These are phyloP conservation scores for Pinguiococcus pyrenoidosus DNA, from an alignment of 108 stramenopile genomes.

Conservation along the genomic window DNA sequence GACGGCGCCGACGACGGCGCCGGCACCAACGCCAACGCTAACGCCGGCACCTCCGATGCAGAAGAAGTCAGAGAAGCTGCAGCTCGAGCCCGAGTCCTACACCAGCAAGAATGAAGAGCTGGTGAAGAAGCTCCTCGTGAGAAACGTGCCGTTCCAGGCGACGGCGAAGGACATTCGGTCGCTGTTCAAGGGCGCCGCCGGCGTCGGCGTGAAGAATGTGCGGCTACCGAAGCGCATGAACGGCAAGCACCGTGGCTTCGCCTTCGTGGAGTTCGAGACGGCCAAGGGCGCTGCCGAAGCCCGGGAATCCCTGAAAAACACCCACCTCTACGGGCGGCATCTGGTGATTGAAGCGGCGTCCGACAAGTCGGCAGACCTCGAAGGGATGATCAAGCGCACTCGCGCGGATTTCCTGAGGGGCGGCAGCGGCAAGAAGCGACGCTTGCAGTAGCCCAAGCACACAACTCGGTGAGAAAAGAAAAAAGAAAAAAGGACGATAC, in stretches of 20 bases:
- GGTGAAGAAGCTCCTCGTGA: constrained; percentile 75
- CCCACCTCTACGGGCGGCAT: constrained; percentile 95
- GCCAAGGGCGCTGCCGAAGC: constrained; percentile 57
- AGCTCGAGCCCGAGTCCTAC: no score
- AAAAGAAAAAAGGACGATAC: no score
- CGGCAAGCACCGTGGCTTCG: constrained; percentile 90
- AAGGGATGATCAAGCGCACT: no score
- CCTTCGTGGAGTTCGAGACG: constrained; percentile 86
- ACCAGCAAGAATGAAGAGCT: constrained; percentile 25
- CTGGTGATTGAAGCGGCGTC: constrained; percentile 91
- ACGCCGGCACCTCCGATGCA: not conserved
- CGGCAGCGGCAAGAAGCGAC: no score
- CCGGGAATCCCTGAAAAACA: constrained; percentile 60
- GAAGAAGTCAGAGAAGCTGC: no score
- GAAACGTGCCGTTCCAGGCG: constrained; percentile 89
- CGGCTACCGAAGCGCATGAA: constrained; percentile 95
- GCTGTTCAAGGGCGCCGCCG: constrained; percentile 63
- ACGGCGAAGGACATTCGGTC: constrained; percentile 69
- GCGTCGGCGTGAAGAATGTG: constrained; percentile 75
- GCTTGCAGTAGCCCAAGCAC: no score
- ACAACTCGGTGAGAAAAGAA: no score
- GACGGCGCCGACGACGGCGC: constrained; percentile 10
- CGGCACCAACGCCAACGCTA: constrained; percentile 2
- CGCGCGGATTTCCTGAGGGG: no score
- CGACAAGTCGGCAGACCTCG: no score